Conservation (phyloP, 2,329 filamentous ascomycete genomes). For the Aspergillus flavus region DNA sequence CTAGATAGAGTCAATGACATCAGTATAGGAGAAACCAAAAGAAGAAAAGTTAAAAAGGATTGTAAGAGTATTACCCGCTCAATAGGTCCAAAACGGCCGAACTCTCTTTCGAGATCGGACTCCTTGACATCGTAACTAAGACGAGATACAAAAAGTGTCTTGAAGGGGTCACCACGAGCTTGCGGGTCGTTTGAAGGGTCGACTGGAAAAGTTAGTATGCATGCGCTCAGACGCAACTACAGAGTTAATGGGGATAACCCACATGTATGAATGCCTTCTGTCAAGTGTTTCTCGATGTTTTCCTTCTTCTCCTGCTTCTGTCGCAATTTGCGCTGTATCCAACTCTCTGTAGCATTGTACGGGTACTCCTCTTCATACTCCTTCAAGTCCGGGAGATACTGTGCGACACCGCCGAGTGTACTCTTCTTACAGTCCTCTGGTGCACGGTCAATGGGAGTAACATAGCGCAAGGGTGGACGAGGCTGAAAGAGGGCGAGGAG, state of each 20-base stretch:
- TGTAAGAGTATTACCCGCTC: slow-evolving; percentile 68
- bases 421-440: slow-evolving; percentile 80
- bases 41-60: background rate
- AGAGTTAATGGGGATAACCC: slow-evolving; percentile 20
- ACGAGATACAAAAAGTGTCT: slow-evolving; percentile 88
- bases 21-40: background rate
- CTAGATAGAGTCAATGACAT: slow-evolving; percentile 50
- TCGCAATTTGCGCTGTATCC: slow-evolving; percentile 84
- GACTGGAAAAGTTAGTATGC: slow-evolving; percentile 53
- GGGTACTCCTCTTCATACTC: slow-evolving; percentile 77
- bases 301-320: slow-evolving; percentile 79
- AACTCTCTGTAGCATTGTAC: slow-evolving; percentile 85
- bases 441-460: slow-evolving; percentile 78
- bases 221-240: no score
- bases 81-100: slow-evolving; percentile 89
- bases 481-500: slow-evolving; percentile 93
- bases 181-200: slow-evolving; percentile 84
- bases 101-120: slow-evolving; percentile 89
- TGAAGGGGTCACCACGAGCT: slow-evolving; percentile 90
- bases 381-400: slow-evolving; percentile 72
- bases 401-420: slow-evolving; percentile 71
- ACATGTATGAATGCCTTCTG: slow-evolving; percentile 69
- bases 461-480: slow-evolving; percentile 86
- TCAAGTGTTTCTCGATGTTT: slow-evolving; percentile 63
- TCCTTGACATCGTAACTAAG: slow-evolving; percentile 88